Base-by-base conservation (phyloP, 768 basidiomycete species). In the Piloderma croceum region DNA sequence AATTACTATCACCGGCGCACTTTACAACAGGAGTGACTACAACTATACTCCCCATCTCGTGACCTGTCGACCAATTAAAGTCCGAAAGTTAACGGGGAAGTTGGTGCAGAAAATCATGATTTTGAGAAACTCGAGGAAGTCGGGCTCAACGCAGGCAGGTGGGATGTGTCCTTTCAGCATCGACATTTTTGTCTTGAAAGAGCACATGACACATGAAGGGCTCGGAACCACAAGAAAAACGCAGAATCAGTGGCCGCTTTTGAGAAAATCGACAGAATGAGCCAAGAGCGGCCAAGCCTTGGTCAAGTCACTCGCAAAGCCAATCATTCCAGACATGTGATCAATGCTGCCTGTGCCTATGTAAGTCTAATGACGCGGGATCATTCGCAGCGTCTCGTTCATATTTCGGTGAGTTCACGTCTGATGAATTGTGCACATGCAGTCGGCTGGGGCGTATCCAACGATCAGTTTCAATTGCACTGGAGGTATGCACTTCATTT, bases 201-300 rank as follows among this genome's bases (percentile, higher is more conserved):
- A n/a, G n/a, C n/a, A n/a, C n/a, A n/a, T n/a, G n/a, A n/a, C n/a
- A n/a, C n/a, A n/a, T 15, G 37, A 18, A 43, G 78, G 78, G 2
- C 59, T 90, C 7, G 88, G 85, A 6, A 89, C 86, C 79, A 77
- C 10, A 68, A 61, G 19, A 73, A 69, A 12, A 43, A 23, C 12
- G 86, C 84, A 0, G 84, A 84, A 3, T 73, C 80, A 46, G 73
- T 71, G 1, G 75, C 70, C 24, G 71, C 71, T 7, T 90, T 87
- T 46, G 79, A 81, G 53, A 83, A 76, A 64, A 86, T 89, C 41
- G 88, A 89, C 50, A 65, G 81, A 59, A 79, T 83, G 79, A 87
- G 48, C n/a, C n/a, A n/a, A 43, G 64, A 44, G 76, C 64, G 24
- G n/a, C 25, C 15, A n/a, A n/a, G n/a, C n/a, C n/a, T 23, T 12